These are phyloP conservation scores for Kluyveromyces dobzhanskii DNA, from an alignment of 805 yeast genomes.

Conservation along the genomic window DNA sequence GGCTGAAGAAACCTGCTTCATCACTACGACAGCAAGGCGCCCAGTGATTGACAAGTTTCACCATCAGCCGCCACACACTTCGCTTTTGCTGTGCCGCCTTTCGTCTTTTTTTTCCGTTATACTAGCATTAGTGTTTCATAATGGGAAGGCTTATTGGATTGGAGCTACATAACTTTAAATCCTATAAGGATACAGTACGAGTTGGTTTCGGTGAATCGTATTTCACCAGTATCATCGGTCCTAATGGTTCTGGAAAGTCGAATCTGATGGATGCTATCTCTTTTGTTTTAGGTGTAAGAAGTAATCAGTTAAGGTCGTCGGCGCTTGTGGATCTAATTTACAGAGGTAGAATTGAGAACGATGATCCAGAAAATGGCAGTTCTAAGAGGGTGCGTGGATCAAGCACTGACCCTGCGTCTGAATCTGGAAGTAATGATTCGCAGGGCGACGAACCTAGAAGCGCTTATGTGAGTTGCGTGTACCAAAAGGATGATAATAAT, in stretches of 20 bases:
- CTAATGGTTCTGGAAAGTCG: constrained; percentile 98
- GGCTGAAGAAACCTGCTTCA: no score
- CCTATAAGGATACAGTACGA: constrained; percentile 67
- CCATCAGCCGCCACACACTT: no score
- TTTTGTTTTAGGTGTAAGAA: constrained; percentile 81
- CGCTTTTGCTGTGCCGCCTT: no score
- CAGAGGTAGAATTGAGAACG: constrained; percentile 45
- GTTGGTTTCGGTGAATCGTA: constrained; percentile 77
- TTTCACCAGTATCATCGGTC: constrained; percentile 91
- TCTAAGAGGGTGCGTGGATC: constrained; percentile 14
- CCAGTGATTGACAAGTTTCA: no score
- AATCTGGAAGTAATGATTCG: constrained; percentile 12
- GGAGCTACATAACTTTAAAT: constrained; percentile 82
- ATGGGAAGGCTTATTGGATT: constrained; percentile 83
- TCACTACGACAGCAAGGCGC: no score
- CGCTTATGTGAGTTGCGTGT: constrained; percentile 75
- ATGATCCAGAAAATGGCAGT: constrained; percentile 18
- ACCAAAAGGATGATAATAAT: constrained; percentile 51
- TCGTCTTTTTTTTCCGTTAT: neutral
- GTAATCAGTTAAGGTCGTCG: constrained; percentile 66
- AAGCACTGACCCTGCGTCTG: constrained; percentile 1
- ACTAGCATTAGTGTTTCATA: neutral
- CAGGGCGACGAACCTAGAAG: constrained; percentile 21
- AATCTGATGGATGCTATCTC: constrained; percentile 97
- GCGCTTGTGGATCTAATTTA: constrained; percentile 71